Percentiles rank a stretch among this genome's conserved stretches.
Evolutionary conservation across 2,329 filamentous ascomycete species (phyloP).

Genomic region (Aureobasidium namibiae): DNA sequence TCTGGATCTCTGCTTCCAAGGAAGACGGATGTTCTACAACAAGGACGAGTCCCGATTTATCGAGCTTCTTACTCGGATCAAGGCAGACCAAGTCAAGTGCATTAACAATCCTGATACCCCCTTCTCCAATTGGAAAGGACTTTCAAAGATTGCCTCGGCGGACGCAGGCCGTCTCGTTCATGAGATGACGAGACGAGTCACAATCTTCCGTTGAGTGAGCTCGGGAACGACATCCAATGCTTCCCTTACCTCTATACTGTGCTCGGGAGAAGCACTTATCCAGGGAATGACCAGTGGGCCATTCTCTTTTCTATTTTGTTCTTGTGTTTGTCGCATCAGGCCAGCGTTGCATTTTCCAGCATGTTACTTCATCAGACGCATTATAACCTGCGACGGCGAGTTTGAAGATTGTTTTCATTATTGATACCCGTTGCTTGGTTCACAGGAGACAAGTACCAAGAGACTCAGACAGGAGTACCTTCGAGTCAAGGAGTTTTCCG

Average conservation of each 20-base stretch:
- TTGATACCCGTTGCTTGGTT: slow-evolving; percentile 2
- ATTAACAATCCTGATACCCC: slow-evolving; percentile 20
- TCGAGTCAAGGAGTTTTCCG: neutral
- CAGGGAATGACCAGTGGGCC: neutral
- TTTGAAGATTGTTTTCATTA: neutral
- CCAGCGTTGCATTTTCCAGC: neutral
- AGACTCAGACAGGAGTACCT: neutral
- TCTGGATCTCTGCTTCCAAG: slow-evolving; percentile 35
- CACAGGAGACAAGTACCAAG: neutral
- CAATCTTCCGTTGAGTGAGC: slow-evolving; percentile 4
- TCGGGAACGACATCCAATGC: neutral
- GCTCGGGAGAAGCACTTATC: neutral
- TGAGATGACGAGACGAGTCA: slow-evolving; percentile 6
- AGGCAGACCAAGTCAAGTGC: slow-evolving; percentile 34
- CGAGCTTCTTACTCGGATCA: slow-evolving; percentile 35
- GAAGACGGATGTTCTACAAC: slow-evolving; percentile 28
- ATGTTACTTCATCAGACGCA: neutral
- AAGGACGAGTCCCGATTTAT: slow-evolving; percentile 35
- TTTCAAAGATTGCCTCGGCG: neutral
- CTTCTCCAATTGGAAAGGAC: slow-evolving; percentile 5
- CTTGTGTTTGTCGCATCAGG: neutral
- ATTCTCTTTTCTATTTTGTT: too few relatives aligned
- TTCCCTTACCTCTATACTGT: neutral
- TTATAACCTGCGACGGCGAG: neutral
- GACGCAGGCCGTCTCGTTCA: slow-evolving; percentile 1